Evolutionary conservation across 2,329 filamentous ascomycete genomes (phyloP).

Genomic region (Epichloe bromicola): DNA sequence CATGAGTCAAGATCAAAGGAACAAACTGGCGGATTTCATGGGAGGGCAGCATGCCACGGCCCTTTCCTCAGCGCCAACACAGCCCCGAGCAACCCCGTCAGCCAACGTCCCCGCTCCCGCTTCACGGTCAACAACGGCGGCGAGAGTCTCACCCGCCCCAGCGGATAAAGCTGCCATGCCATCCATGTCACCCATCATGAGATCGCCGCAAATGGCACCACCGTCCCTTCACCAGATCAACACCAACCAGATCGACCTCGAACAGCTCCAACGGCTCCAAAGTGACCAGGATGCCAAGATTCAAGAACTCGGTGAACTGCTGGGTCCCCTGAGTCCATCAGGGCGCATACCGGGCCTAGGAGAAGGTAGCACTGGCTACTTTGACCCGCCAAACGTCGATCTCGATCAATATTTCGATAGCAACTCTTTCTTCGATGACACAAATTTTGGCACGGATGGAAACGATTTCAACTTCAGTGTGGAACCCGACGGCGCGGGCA

Average conservation of each 20-base stretch:
- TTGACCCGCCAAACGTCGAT: conserved; percentile 28
- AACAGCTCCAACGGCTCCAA: conserved; percentile 66
- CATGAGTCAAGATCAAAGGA: conserved; percentile 43
- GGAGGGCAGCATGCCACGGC: conserved; percentile 26
- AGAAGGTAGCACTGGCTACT: conserved; percentile 23
- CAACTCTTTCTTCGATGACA: conserved; percentile 25
- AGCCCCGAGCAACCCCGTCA: conserved; percentile 12
- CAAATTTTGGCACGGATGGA: conserved; percentile 28
- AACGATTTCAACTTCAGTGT: conserved; percentile 40
- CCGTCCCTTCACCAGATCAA: conserved; percentile 49
- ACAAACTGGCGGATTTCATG: conserved; percentile 47
- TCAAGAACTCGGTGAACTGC: conserved; percentile 56
- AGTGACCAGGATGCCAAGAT: conserved; percentile 67
- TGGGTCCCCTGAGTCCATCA: conserved; percentile 70
- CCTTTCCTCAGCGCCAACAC: conserved; percentile 10
- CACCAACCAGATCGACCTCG: conserved; percentile 61
- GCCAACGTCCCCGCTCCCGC: conserved; percentile 10
- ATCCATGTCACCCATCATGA: conserved; percentile 40
- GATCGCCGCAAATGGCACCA: conserved; percentile 15
- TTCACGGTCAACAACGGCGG: conserved; percentile 5
- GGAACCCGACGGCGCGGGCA: conserved; percentile 19
- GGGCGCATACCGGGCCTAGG: conserved; percentile 63
- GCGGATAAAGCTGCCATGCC: conserved; percentile 15
- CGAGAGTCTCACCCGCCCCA: conserved; percentile 13
- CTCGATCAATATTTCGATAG: conserved; percentile 39